Evolutionary conservation across 208 protist genomes (phyloP).

Genomic region (Trypanosoma grayi): DNA sequence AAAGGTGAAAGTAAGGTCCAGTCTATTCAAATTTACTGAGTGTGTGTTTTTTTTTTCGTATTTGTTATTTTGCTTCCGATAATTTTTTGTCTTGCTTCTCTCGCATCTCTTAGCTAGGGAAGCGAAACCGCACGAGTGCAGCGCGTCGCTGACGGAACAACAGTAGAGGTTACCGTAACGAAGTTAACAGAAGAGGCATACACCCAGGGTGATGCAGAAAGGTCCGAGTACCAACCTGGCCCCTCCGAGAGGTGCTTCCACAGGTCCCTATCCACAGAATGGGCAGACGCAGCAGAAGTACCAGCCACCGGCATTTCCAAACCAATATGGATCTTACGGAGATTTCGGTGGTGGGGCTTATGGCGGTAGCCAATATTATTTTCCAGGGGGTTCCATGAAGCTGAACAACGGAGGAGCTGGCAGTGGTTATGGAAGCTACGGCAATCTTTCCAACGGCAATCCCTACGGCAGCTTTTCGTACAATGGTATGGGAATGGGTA

Average conservation of each 20-base stretch:
- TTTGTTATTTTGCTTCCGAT: conserved; percentile 10
- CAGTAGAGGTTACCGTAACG: no score
- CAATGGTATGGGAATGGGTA: conserved; percentile 17
- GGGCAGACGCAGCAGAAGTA: background rate
- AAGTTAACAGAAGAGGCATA: no score
- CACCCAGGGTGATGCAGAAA: no score
- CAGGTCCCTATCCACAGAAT: no score
- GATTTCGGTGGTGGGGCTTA: background rate
- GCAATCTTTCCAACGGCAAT: conserved; percentile 1
- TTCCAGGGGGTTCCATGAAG: conserved; percentile 17
- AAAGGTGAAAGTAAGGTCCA: no score
- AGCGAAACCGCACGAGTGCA: no score
- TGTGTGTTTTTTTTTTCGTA: conserved; percentile 7
- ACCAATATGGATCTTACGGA: background rate
- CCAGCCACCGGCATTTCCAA: background rate
- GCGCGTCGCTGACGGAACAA: no score
- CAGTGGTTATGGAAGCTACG: conserved; percentile 6
- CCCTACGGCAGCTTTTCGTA: conserved; percentile 21
- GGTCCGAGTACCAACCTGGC: no score
- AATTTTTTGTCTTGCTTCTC: background rate
- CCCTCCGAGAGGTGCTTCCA: no score
- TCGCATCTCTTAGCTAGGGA: no score
- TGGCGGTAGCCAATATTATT: conserved; percentile 7
- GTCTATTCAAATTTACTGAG: no score
- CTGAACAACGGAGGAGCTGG: conserved; percentile 3